phyloP scores from a whole-genome alignment of 345 rosid species.

The Pugionium cornutum region DNA sequence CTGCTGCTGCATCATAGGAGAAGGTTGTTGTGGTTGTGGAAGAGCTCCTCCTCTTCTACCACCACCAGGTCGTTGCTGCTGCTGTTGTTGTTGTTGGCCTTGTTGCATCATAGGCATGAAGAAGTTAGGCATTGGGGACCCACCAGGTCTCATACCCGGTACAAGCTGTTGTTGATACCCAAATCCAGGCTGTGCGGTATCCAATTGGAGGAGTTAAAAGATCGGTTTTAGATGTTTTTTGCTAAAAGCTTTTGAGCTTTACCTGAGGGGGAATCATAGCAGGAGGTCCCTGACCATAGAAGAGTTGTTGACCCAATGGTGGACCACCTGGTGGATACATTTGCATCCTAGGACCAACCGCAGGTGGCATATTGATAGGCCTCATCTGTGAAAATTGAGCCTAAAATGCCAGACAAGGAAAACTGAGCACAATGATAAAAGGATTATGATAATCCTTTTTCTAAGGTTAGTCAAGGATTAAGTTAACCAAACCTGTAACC shows the following conservation, averaged over 20 bases:
- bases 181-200: slow-evolving; percentile 67
- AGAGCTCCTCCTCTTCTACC: slow-evolving; percentile 41
- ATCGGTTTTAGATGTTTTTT: slow-evolving; percentile 14
- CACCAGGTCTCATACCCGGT: slow-evolving; percentile 93
- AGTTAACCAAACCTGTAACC: slow-evolving; percentile 69
- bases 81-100: slow-evolving; percentile 85
- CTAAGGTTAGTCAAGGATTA: neutral
- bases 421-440: neutral
- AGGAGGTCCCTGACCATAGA: slow-evolving; percentile 93
- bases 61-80: slow-evolving; percentile 54
- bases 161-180: slow-evolving; percentile 97
- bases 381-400: slow-evolving; percentile 94
- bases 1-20: slow-evolving; percentile 75
- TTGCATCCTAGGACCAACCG: slow-evolving; percentile 82
- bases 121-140: slow-evolving; percentile 75
- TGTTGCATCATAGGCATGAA: slow-evolving; percentile 94
- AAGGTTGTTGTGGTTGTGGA: slow-evolving; percentile 53
- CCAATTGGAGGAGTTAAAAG: slow-evolving; percentile 24
- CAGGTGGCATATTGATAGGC: slow-evolving; percentile 71
- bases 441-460: neutral
- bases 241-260: slow-evolving; percentile 10
- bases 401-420: slow-evolving; percentile 37
- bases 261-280: slow-evolving; percentile 93
- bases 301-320: slow-evolving; percentile 55
- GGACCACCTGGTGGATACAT: slow-evolving; percentile 87